Conservation (phyloP, 106 monocot genomes). For the Allium fistulosum region DNA sequence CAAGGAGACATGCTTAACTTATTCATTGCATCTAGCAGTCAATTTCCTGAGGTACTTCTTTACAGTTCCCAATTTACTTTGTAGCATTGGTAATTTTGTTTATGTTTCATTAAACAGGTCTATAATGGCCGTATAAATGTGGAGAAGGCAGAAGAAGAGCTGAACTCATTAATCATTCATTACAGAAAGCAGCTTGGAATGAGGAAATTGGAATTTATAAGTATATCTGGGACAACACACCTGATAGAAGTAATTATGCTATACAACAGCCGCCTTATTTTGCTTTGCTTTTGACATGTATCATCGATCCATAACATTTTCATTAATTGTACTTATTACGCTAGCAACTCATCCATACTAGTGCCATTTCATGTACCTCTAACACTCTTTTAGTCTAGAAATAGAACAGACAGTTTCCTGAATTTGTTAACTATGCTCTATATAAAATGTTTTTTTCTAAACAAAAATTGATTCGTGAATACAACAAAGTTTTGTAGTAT, state of each 20-base stretch:
- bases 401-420: too few species aligned
- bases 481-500: too few species aligned
- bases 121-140: slow-evolving; percentile 38
- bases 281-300: too few species aligned
- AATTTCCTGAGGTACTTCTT: slow-evolving; percentile 72
- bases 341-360: too few species aligned
- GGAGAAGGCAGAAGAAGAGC: slow-evolving; percentile 51
- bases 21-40: slow-evolving; percentile 47
- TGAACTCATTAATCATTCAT: slow-evolving; percentile 60
- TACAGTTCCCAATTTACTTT: too few species aligned
- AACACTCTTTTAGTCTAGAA: too few species aligned
- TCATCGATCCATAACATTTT: too few species aligned
- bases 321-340: too few species aligned
- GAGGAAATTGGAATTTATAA: slow-evolving; percentile 65
- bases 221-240: slow-evolving; percentile 81
- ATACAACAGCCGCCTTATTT: neutral
- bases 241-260: slow-evolving; percentile 68
- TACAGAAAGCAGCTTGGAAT: slow-evolving; percentile 72
- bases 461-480: too few species aligned
- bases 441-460: too few species aligned
- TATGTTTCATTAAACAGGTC: slow-evolving; percentile 37
- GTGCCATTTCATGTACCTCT: too few species aligned
- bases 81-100: neutral
- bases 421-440: too few species aligned
- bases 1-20: slow-evolving; percentile 66